phyloP scores from a whole-genome alignment of 1,284 basidiomycete genomes.

The Volvariella surrecta region DNA sequence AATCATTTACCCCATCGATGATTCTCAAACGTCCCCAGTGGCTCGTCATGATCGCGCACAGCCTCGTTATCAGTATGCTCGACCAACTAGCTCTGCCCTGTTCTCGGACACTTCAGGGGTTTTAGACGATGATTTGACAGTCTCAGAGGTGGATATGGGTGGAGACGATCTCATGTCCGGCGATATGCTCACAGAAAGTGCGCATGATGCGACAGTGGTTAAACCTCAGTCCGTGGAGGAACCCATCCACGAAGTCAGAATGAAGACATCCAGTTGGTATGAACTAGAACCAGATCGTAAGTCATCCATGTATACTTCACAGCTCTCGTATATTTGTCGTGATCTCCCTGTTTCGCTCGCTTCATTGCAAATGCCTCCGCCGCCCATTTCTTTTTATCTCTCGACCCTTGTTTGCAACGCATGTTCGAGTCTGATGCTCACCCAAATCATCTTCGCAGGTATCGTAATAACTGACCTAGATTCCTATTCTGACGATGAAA shows the following conservation, averaged over 20 bases:
- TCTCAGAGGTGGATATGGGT: no score
- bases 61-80: slow-evolving; percentile 10
- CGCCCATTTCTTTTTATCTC: neutral
- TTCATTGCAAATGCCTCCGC: neutral
- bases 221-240: slow-evolving; percentile 39
- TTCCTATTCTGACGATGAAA: slow-evolving; percentile 31
- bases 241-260: slow-evolving; percentile 42
- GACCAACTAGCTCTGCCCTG: slow-evolving; percentile 9
- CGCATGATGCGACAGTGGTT: no score
- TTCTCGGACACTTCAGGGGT: slow-evolving; percentile 8
- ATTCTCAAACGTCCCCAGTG: slow-evolving; percentile 4
- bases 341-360: no score
- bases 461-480: slow-evolving; percentile 59
- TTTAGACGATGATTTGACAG: no score
- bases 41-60: slow-evolving; percentile 4
- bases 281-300: slow-evolving; percentile 62
- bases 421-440: slow-evolving; percentile 2
- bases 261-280: slow-evolving; percentile 57
- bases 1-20: slow-evolving; percentile 9
- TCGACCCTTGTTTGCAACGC: slow-evolving; percentile 4
- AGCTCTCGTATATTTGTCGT: no score
- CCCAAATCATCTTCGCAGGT: slow-evolving; percentile 23
- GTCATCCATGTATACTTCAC: slow-evolving; percentile 19
- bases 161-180: no score
- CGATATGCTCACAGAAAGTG: no score